A percentile compares a stretch with the other conserved stretches of the same genome.
Evolutionary conservation across 345 rosid genomes (phyloP).

Genomic region (Mercurialis annua): DNA sequence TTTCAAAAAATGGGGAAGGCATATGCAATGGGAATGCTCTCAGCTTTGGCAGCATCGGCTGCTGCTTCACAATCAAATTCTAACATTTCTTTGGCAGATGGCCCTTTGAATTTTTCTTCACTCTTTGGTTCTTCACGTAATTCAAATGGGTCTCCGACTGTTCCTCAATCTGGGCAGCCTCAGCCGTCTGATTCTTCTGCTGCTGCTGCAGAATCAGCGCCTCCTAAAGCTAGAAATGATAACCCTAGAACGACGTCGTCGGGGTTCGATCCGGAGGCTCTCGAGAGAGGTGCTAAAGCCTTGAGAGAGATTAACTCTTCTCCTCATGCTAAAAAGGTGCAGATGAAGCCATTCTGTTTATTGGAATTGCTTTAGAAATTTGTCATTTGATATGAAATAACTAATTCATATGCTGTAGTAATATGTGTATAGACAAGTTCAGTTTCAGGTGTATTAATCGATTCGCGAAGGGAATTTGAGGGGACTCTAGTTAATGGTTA

Average conservation of each 20-base stretch:
- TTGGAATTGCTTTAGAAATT: no score
- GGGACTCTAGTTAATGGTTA: no score
- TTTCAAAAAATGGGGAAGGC: constrained; percentile 50
- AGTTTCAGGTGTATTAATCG: neutral
- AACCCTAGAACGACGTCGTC: constrained; percentile 75
- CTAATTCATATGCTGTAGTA: no score
- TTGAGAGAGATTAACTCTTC: constrained; percentile 61
- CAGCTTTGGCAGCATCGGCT: constrained; percentile 67
- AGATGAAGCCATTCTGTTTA: no score
- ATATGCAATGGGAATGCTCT: constrained; percentile 52
- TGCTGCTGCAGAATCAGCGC: constrained; percentile 32
- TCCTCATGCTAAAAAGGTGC: constrained; percentile 76
- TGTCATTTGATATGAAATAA: no score
- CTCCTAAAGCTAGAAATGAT: constrained; percentile 45
- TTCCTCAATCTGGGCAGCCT: constrained; percentile 23
- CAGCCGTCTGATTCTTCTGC: constrained; percentile 35
- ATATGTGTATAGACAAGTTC: no score
- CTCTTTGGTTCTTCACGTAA: constrained; percentile 35
- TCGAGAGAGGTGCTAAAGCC: constrained; percentile 81
- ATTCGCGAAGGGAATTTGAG: neutral
- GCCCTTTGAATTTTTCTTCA: constrained; percentile 50
- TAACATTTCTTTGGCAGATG: constrained; percentile 50
- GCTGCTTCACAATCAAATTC: constrained; percentile 34
- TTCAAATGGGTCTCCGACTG: constrained; percentile 21
- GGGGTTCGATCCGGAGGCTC: constrained; percentile 89